Evolutionary conservation across 2,329 filamentous ascomycete genomes (phyloP).

Genomic region (Fusarium bulbicola): DNA sequence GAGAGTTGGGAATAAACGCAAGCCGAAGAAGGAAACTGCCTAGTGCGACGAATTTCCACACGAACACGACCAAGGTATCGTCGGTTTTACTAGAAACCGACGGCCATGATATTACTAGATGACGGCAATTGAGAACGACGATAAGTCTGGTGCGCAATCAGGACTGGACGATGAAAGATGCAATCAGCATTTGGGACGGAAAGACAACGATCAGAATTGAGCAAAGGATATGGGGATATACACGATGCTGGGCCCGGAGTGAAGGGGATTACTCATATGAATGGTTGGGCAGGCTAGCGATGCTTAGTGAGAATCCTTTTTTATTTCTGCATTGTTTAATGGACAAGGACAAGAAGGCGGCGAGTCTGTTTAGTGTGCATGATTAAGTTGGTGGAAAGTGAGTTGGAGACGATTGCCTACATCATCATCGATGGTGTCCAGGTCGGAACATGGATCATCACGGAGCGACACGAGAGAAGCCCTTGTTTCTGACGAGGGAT

Average conservation of each 20-base stretch:
- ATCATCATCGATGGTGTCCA: background rate
- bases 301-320: conserved; percentile 33
- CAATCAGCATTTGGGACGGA: background rate
- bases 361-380: conserved; percentile 32
- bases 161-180: background rate
- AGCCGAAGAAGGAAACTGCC: conserved; percentile 34
- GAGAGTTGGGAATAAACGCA: conserved; percentile 41
- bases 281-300: conserved; percentile 35
- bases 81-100: conserved; percentile 9
- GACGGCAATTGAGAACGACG: background rate
- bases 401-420: background rate
- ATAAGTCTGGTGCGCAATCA: background rate
- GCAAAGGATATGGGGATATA: background rate
- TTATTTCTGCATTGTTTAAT: conserved; percentile 35
- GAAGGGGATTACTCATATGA: conserved; percentile 25
- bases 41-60: background rate
- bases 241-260: background rate
- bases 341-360: conserved; percentile 21
- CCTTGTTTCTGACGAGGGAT: background rate
- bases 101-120: conserved; percentile 10
- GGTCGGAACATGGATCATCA: background rate
- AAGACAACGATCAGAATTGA: background rate
- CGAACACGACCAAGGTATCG: background rate
- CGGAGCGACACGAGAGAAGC: conserved; percentile 14
- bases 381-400: conserved; percentile 4